These are phyloP conservation scores for Yamadazyma sp. DNA, from an alignment of 805 yeast genomes.

Conservation along the genomic window DNA sequence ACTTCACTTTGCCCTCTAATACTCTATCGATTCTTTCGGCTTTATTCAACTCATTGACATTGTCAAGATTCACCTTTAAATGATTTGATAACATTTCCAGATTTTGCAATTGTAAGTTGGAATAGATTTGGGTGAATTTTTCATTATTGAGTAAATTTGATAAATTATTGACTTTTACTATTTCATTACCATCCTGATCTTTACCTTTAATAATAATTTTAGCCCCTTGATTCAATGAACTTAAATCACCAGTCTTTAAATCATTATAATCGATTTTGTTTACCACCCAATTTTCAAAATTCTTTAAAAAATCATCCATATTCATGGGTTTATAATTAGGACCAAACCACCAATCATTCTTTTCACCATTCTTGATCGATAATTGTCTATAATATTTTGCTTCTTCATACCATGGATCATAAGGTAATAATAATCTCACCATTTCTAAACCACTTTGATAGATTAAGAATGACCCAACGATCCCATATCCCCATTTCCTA, in stretches of 20 bases:
- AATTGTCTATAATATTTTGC: conserved; percentile 51
- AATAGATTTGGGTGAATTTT: conserved; percentile 29
- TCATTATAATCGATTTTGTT: conserved; percentile 1
- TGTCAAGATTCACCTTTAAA: conserved; percentile 22
- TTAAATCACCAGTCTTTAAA: neutral
- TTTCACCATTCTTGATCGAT: conserved; percentile 48
- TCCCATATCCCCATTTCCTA: conserved; percentile 15
- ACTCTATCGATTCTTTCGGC: conserved; percentile 32
- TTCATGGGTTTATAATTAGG: conserved; percentile 58
- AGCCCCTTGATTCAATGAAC: conserved; percentile 2
- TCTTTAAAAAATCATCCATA: conserved; percentile 30
- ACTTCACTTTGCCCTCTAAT: conserved; percentile 27
- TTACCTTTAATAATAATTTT: conserved; percentile 2
- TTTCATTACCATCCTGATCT: neutral
- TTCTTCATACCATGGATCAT: conserved; percentile 74
- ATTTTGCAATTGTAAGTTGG: conserved; percentile 16
- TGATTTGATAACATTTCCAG: conserved; percentile 15
- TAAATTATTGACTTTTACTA: conserved; percentile 2
- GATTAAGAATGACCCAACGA: conserved; percentile 44
- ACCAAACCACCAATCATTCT: conserved; percentile 64
- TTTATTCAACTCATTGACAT: conserved; percentile 36
- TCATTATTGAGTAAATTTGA: conserved; percentile 14
- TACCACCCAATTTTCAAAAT: conserved; percentile 15
- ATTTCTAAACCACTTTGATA: conserved; percentile 56
- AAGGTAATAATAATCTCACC: conserved; percentile 43